Conservation (phyloP, 2,329 filamentous ascomycete genomes). For the Berkeleyomyces rouxiae region DNA sequence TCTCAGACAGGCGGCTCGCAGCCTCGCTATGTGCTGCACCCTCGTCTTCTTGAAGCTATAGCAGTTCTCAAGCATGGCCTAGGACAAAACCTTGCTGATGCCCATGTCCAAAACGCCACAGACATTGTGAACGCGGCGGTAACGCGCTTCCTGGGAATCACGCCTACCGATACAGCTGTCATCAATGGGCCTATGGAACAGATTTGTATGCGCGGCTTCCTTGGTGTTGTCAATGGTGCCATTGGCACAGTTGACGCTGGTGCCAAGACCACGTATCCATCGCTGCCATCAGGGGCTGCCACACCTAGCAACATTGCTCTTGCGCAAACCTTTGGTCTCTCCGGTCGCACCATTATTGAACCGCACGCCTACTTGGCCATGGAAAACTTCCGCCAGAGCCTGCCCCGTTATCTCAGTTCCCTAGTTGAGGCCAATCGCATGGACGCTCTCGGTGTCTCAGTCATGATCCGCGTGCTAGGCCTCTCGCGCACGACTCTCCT, state of each 20-base stretch:
- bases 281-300: slow-evolving; percentile 15
- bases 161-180: slow-evolving; percentile 23
- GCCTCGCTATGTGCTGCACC: slow-evolving; percentile 26
- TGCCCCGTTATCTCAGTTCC: slow-evolving; percentile 25
- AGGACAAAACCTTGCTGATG: slow-evolving; percentile 28
- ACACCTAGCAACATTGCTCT: slow-evolving; percentile 13
- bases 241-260: slow-evolving; percentile 21
- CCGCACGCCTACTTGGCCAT: slow-evolving; percentile 27
- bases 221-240: slow-evolving; percentile 29
- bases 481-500: slow-evolving; percentile 29
- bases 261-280: slow-evolving; percentile 19
- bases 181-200: slow-evolving; percentile 31
- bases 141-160: slow-evolving; percentile 33
- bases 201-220: slow-evolving; percentile 29
- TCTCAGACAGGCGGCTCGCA: slow-evolving; percentile 3
- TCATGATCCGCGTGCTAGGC: slow-evolving; percentile 34
- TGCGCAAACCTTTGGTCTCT: slow-evolving; percentile 11
- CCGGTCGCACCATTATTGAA: slow-evolving; percentile 22
- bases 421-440: slow-evolving; percentile 27
- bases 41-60: slow-evolving; percentile 26
- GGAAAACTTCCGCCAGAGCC: slow-evolving; percentile 29
- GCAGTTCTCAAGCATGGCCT: slow-evolving; percentile 31
- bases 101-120: slow-evolving; percentile 27
- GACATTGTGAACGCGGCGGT: slow-evolving; percentile 36
- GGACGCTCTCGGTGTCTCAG: slow-evolving; percentile 32